Conservation (phyloP, 805 yeast genomes). For the Wickerhamiella kurtzmanii region DNA sequence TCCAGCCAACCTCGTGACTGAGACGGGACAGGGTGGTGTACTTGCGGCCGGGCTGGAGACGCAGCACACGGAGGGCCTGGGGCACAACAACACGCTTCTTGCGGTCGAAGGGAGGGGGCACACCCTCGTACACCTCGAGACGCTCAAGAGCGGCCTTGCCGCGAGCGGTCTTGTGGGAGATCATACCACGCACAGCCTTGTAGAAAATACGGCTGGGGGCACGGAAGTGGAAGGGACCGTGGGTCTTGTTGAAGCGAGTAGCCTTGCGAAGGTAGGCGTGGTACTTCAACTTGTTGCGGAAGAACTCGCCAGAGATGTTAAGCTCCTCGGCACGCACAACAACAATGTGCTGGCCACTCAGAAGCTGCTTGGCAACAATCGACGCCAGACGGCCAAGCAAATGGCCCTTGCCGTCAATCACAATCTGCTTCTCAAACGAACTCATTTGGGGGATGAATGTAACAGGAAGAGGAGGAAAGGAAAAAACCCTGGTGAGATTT, state of each 20-base stretch:
- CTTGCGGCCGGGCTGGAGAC: conserved; percentile 99
- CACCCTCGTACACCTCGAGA: conserved; percentile 98
- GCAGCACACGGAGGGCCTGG: conserved; percentile 96
- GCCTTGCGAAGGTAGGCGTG: conserved; percentile 99
- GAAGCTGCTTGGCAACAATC: conserved; percentile 93
- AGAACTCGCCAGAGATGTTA: conserved; percentile 98
- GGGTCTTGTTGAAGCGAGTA: conserved; percentile 95
- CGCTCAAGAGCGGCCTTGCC: conserved; percentile 99
- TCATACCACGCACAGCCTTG: conserved; percentile 99
- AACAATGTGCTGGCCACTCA: conserved; percentile 96
- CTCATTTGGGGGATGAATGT: conserved; percentile 34
- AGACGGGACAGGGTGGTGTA: conserved; percentile 97
- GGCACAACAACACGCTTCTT: conserved; percentile 99
- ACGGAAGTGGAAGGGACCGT: conserved; percentile 99
- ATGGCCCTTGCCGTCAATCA: conserved; percentile 99
- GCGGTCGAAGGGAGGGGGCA: conserved; percentile 99
- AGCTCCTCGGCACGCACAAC: conserved; percentile 93
- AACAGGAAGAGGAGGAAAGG: background rate
- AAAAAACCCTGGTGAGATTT: background rate
- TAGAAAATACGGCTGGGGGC: conserved; percentile 99
- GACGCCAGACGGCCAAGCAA: conserved; percentile 99
- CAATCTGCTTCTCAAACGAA: conserved; percentile 63
- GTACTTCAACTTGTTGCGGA: conserved; percentile 99
- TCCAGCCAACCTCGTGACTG: conserved; percentile 97
- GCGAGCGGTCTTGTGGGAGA: conserved; percentile 99